phyloP scores from a whole-genome alignment of 257 asterid species.

The Orobanche coerulescens region DNA sequence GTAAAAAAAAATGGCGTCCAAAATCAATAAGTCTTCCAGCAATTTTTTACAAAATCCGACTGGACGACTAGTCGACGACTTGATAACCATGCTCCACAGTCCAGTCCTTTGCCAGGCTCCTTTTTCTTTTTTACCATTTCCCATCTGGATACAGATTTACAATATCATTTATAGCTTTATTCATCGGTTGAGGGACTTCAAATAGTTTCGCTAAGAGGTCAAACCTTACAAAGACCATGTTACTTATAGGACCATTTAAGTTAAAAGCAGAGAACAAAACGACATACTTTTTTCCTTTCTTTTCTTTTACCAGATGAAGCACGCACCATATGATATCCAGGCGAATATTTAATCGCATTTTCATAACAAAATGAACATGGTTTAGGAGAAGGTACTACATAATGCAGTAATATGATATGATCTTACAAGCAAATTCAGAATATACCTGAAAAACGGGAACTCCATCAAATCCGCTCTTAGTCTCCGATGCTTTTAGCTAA shows the following conservation, averaged over 20 bases:
- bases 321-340: not conserved
- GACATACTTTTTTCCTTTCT: not conserved
- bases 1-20: too few species aligned
- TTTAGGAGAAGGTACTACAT: not conserved
- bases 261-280: too few species aligned
- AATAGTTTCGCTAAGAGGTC: not conserved
- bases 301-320: not conserved
- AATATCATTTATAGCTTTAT: not conserved
- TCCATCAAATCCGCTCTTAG: slow-evolving; percentile 75
- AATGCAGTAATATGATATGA: not conserved
- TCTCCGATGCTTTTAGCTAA: slow-evolving; percentile 60
- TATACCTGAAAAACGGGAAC: slow-evolving; percentile 95
- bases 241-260: slow-evolving; percentile 12
- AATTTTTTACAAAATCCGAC: too few species aligned
- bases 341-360: not conserved
- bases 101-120: not conserved
- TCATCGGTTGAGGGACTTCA: not conserved
- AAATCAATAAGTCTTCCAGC: too few species aligned
- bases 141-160: not conserved
- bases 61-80: too few species aligned
- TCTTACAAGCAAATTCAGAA: not conserved
- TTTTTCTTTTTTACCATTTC: too few species aligned
- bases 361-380: not conserved
- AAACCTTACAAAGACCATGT: not conserved
- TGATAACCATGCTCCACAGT: too few species aligned